Evolutionary conservation across 192 early-diverging fungal genomes (phyloP).

Genomic region (Rhizophlyctis rosea): DNA sequence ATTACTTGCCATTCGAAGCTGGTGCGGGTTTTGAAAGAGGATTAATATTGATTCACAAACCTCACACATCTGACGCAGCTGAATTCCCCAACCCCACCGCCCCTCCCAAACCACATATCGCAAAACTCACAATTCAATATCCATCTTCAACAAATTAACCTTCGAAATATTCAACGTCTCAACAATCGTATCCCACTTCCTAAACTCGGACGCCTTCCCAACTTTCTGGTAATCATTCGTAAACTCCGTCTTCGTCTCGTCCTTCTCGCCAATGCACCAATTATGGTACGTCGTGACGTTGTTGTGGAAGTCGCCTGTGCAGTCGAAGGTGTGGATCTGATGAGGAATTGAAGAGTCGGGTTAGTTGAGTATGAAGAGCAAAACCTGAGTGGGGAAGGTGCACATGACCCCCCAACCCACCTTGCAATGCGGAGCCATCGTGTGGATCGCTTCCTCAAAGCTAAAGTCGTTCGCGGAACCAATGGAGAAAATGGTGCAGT

Average conservation of each 20-base stretch:
- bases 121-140: constrained; percentile 20
- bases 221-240: too few relatives aligned
- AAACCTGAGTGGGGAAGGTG: too few relatives aligned
- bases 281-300: constrained; percentile 11
- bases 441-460: constrained; percentile 19
- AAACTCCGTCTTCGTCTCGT: constrained; percentile 17
- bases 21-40: not conserved
- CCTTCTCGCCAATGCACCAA: constrained; percentile 19
- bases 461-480: constrained; percentile 13
- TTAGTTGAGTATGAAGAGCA: not conserved
- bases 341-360: not conserved
- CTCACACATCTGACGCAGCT: not conserved
- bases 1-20: constrained; percentile 24
- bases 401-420: too few relatives aligned
- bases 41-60: not conserved
- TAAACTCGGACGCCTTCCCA: constrained; percentile 7
- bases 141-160: constrained; percentile 18
- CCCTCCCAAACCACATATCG: not conserved
- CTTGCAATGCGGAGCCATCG: too few relatives aligned
- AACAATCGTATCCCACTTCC: constrained; percentile 9
- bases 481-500: constrained; percentile 18
- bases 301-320: constrained; percentile 20
- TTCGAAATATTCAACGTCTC: constrained; percentile 14
- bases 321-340: constrained; percentile 26
- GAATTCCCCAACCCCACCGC: not conserved